Conservation (phyloP, 2,329 filamentous ascomycete genomes). For the Botrytis elliptica region DNA sequence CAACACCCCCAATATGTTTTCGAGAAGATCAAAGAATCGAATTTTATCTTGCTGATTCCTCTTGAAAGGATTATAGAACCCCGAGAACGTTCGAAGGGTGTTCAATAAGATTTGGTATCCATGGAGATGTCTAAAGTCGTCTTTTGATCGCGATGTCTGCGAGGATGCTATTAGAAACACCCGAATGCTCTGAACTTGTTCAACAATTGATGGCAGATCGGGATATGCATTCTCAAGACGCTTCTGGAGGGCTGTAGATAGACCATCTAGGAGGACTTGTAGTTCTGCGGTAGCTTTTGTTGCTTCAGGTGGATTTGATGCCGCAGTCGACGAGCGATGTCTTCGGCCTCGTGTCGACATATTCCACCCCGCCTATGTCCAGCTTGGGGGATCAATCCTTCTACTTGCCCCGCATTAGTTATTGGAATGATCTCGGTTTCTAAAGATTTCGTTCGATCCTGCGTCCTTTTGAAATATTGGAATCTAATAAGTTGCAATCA, state of each 20-base stretch:
- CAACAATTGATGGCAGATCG: slow-evolving; percentile 39
- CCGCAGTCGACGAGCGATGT: slow-evolving; percentile 63
- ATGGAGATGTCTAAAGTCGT: slow-evolving; percentile 77
- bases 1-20: slow-evolving; percentile 70
- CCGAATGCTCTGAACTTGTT: slow-evolving; percentile 36
- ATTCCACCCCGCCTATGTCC: slow-evolving; percentile 38
- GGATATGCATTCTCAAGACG: slow-evolving; percentile 32
- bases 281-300: slow-evolving; percentile 62
- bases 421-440: slow-evolving; percentile 16
- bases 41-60: slow-evolving; percentile 61
- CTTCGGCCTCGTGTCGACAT: slow-evolving; percentile 56
- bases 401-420: slow-evolving; percentile 32
- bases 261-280: slow-evolving; percentile 51
- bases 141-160: slow-evolving; percentile 56
- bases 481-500: slow-evolving; percentile 9
- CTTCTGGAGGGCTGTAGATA: slow-evolving; percentile 40
- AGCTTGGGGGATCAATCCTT: slow-evolving; percentile 25
- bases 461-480: slow-evolving; percentile 16
- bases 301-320: slow-evolving; percentile 53
- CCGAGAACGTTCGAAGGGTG: slow-evolving; percentile 67
- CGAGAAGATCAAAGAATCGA: slow-evolving; percentile 66
- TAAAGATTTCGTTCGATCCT: slow-evolving; percentile 23
- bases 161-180: slow-evolving; percentile 43
- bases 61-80: slow-evolving; percentile 70
- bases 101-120: slow-evolving; percentile 76